Evolutionary conservation across 768 basidiomycete genomes (phyloP).

Genomic region (Pleurotus salmoneostramineus): DNA sequence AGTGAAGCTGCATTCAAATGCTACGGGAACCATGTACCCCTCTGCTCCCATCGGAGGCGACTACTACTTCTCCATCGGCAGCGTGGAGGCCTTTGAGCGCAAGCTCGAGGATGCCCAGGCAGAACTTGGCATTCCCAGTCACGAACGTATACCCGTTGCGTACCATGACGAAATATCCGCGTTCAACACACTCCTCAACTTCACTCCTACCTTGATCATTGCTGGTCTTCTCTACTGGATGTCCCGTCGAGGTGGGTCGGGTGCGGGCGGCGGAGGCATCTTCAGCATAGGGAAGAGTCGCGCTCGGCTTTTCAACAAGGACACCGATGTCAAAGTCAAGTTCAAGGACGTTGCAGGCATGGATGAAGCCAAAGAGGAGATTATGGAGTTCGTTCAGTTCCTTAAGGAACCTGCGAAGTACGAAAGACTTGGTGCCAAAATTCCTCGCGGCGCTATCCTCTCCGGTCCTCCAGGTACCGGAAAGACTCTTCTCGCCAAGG

Average conservation of each 20-base stretch:
- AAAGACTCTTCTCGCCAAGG: constrained; percentile 96
- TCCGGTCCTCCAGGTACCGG: constrained; percentile 98
- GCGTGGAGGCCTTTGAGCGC: constrained; percentile 93
- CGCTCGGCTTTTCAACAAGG: constrained; percentile 95
- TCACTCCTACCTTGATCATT: constrained; percentile 93
- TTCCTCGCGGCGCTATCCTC: constrained; percentile 91
- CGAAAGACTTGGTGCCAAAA: constrained; percentile 96
- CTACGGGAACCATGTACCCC: constrained; percentile 75
- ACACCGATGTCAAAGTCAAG: constrained; percentile 87
- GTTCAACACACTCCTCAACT: constrained; percentile 76
- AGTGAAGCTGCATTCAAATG: constrained; percentile 90
- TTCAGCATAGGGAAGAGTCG: constrained; percentile 96
- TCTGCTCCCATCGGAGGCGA: constrained; percentile 47
- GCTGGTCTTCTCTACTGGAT: constrained; percentile 89
- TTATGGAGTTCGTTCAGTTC: constrained; percentile 99
- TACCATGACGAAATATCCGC: constrained; percentile 94
- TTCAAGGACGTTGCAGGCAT: constrained; percentile 98
- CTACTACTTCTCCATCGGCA: constrained; percentile 96
- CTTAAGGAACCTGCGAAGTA: constrained; percentile 93
- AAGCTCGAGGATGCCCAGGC: constrained; percentile 91
- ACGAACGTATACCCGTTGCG: constrained; percentile 93
- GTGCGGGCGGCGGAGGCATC: constrained; percentile 79
- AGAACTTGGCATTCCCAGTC: constrained; percentile 87
- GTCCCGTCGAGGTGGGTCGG: constrained; percentile 63
- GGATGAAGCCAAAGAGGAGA: constrained; percentile 99